Conservation (phyloP, 2,329 filamentous ascomycete genomes). For the Lomentospora prolificans region DNA sequence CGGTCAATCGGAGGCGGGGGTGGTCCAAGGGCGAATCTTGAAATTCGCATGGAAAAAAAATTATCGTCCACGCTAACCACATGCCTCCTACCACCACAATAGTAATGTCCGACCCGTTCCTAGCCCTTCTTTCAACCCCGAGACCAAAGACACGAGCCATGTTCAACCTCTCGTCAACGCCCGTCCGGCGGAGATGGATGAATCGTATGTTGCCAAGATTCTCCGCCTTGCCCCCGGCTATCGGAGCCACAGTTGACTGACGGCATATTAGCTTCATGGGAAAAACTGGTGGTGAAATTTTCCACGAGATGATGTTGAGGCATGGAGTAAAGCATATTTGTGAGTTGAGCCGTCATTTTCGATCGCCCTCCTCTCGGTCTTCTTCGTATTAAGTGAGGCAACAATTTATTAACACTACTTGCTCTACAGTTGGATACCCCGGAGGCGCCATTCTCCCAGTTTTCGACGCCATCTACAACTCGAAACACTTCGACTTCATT, state of each 20-base stretch:
- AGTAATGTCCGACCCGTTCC: slow-evolving; percentile 45
- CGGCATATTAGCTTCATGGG: slow-evolving; percentile 63
- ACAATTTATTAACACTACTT: too few species aligned
- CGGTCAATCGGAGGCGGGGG: background rate
- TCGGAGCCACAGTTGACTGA: background rate
- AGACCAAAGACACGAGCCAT: slow-evolving; percentile 42
- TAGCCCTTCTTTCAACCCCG: slow-evolving; percentile 50
- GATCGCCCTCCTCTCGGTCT: background rate
- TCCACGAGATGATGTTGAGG: slow-evolving; percentile 98
- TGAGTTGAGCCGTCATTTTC: slow-evolving; percentile 39
- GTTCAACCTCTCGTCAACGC: slow-evolving; percentile 59
- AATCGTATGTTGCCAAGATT: slow-evolving; percentile 49
- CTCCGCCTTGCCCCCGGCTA: background rate
- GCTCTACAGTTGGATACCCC: slow-evolving; percentile 64
- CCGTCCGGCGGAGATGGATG: slow-evolving; percentile 58
- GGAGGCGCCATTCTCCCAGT: slow-evolving; percentile 95
- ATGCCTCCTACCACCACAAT: background rate
- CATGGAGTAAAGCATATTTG: slow-evolving; percentile 89
- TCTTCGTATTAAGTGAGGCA: background rate
- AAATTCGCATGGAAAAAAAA: background rate
- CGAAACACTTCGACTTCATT: slow-evolving; percentile 90
- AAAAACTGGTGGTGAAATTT: slow-evolving; percentile 91
- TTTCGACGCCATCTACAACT: slow-evolving; percentile 98
- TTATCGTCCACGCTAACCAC: slow-evolving; percentile 2
- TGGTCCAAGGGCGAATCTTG: background rate